These are phyloP conservation scores for Botrytis byssoidea DNA, from an alignment of 2,329 filamentous ascomycete species.

Conservation along the genomic window DNA sequence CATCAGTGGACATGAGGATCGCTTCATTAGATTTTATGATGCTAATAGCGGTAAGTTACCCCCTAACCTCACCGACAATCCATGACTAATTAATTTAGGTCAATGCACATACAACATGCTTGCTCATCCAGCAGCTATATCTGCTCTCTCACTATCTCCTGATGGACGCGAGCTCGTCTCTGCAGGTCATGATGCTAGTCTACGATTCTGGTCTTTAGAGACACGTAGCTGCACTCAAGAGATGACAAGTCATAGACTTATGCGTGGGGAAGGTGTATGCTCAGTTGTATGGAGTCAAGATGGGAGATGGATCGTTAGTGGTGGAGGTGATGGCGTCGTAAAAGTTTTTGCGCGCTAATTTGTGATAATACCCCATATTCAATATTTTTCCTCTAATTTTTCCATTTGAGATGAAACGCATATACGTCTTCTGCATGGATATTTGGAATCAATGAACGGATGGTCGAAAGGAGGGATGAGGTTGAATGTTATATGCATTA, in stretches of 20 bases:
- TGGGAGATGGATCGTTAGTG: conserved; percentile 90
- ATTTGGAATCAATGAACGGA: neutral
- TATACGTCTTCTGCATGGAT: conserved; percentile 7
- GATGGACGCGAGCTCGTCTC: conserved; percentile 94
- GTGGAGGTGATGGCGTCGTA: conserved; percentile 90
- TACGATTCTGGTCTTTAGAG: conserved; percentile 96
- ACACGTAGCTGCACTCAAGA: conserved; percentile 95
- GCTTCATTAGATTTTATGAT: conserved; percentile 95
- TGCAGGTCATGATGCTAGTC: conserved; percentile 89
- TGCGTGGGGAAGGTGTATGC: conserved; percentile 95
- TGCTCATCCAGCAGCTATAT: conserved; percentile 90
- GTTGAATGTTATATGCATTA: conserved; percentile 11
- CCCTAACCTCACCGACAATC: neutral
- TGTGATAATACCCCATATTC: conserved; percentile 20
- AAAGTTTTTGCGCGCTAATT: conserved; percentile 73
- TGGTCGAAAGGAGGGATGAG: neutral
- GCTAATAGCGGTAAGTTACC: conserved; percentile 86
- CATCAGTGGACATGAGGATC: conserved; percentile 95
- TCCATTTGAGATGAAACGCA: conserved; percentile 6
- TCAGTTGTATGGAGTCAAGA: conserved; percentile 95
- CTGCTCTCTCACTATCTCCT: conserved; percentile 84
- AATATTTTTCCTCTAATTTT: conserved; percentile 8
- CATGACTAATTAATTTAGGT: conserved; percentile 52
- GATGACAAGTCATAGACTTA: conserved; percentile 86
- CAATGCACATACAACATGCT: conserved; percentile 99